Evolutionary conservation across 805 yeast species (phyloP), one percentile per base, ranked within the genome.

Genomic region (Metschnikowia similis): DNA sequence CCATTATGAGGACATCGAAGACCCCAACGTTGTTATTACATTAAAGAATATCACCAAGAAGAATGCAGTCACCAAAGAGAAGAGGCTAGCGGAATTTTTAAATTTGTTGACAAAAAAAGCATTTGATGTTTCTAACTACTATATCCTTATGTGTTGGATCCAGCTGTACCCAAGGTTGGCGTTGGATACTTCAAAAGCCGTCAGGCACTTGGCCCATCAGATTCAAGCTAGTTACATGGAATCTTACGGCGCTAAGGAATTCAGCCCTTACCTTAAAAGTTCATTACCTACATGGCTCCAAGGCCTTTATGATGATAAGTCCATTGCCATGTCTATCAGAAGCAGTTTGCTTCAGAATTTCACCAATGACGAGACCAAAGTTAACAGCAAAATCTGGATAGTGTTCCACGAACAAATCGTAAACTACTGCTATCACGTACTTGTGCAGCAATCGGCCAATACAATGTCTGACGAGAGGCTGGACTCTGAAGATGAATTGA

Each of bases 51-150:
- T 91, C 45, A 63, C 85, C 63, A 91, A 90, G 66, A 81, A 86
- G 61, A 96, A 90, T 60, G 78, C 84, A 6, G 83, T 82, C n/a
- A 92, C 98, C 0, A 87, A 84, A 61, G 96, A 89, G 57, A 87
- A 85, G 62, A 89, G 94, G 1, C 70, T 89, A 27, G 62, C 56
- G 6, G 95, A 87, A 38, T 59, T 72, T 41, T 49, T 62, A 31
- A 53, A 53, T 7, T 62, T 85, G 30, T 58, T 73, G 2, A 58
- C 64, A 3, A 79, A 40, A 8, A 2, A 51, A 63, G 35, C 49
- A 7, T 58, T 64, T 2, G 53, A 55, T 31, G 60, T 60, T 14
- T 48, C 47, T 34, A 84, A 84, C 53, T 87, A 83, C 47, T 58
- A 80, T 27, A 76, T 78, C 16, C 65, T 77, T n/a, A 75, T 74